phyloP scores from a whole-genome alignment of 129 eudicot species.

The Centrapalus pauciflorus region DNA sequence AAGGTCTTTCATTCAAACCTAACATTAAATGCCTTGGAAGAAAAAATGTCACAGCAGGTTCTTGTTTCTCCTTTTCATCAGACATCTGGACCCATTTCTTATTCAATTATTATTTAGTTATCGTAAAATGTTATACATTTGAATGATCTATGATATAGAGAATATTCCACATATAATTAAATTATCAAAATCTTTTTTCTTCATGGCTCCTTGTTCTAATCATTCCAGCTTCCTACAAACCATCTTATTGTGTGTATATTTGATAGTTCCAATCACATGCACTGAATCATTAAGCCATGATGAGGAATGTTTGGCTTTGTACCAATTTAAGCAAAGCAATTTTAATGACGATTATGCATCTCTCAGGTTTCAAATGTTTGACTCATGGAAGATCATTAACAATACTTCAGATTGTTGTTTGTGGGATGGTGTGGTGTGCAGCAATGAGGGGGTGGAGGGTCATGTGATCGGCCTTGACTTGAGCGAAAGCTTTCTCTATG shows the following conservation, averaged over 20 bases:
- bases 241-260: not conserved
- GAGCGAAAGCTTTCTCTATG: not conserved
- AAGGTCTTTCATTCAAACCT: no score
- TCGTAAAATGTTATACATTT: no score
- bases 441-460: not conserved
- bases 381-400: not conserved
- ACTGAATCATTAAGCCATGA: not conserved
- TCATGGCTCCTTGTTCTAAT: no score
- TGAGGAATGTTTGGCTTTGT: not conserved
- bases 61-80: no score
- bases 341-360: not conserved
- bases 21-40: no score
- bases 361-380: not conserved
- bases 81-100: no score
- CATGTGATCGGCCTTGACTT: slow-evolving; percentile 21
- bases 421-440: slow-evolving; percentile 12
- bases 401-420: slow-evolving; percentile 12
- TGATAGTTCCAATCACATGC: not conserved
- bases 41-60: no score
- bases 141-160: no score
- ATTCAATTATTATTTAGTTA: no score
- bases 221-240: not conserved
- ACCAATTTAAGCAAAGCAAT: slow-evolving; percentile 1
- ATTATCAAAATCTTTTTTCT: not conserved
- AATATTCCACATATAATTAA: not conserved